Base-by-base conservation (phyloP, 371 early-diverging fungal genomes). In the Sporodiniella umbellata region DNA sequence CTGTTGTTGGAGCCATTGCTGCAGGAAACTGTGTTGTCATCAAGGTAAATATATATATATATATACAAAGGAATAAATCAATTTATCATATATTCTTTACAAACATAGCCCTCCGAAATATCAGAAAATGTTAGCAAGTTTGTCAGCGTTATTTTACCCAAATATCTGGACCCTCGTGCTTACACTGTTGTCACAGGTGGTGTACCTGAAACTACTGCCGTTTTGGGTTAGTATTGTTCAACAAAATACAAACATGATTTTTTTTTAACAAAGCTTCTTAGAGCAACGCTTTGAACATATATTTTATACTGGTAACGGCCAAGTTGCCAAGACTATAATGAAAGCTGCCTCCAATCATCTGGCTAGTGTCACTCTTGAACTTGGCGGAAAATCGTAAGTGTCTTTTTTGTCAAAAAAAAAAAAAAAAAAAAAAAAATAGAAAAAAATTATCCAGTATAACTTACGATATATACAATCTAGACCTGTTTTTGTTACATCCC, bases 231-330 rank as follows among this genome's bases (percentile, higher is more conserved):
- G 24, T 14, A 21, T 18, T 1, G 8, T 40, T 19, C 7, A 19
- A 35, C 40, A 38, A 39, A 42, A 24, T 11, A 21, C 37, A 15
- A 11, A 6, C n/a, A 37, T 11, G 6, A 15, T 6, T 6, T 37
- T 6, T 37, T 11, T n/a, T 18, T 40, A 21, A 1, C 2, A 17
- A 14, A 15, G 0, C 24, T 43, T 35, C 18, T 22, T 33, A 71
- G 75, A 79, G 49, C 67, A 85, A 45, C 74, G 68, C 52, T 92
- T 86, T 47, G 95, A 95, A 66, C 89, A 91, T 62, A 94, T 93
- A 53, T 92, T 93, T 50, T 97, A 89, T 68, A 97, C 98, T 4
- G 98, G 98, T 47, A 86, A 81, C 59, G 84, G 87, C 11, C 42
- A 56, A 8, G 90, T 96, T 28, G 98, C 90, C 19, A 83, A 71